Percentiles rank a stretch among this genome's conserved stretches.
Conservation (phyloP, 176 grass and related monocot genomes). For the Carex parvula region DNA sequence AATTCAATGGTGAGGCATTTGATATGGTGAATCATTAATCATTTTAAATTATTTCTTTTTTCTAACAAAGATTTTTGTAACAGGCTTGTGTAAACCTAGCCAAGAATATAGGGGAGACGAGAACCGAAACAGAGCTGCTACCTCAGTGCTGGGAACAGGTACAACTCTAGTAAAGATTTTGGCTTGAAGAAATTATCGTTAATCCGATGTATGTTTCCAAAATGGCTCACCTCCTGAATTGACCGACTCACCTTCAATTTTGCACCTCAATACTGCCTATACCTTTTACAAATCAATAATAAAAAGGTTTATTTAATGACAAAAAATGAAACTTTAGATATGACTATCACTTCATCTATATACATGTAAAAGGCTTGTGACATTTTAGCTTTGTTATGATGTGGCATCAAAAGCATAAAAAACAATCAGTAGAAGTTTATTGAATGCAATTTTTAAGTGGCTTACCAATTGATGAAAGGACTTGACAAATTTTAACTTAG, state of each 20-base stretch:
- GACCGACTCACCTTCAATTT: background rate
- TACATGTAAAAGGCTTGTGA: background rate
- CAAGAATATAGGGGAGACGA: conserved; percentile 90
- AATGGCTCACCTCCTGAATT: background rate
- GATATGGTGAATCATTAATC: background rate
- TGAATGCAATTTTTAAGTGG: background rate
- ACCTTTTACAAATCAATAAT: background rate
- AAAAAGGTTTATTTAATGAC: background rate
- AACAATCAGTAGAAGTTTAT: background rate
- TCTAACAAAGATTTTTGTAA: conserved; percentile 18
- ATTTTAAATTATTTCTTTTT: conserved; percentile 5
- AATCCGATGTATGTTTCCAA: background rate
- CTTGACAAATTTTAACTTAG: background rate
- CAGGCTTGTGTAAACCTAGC: conserved; percentile 88
- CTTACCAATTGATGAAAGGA: background rate
- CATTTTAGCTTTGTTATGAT: background rate
- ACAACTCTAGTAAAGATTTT: conserved; percentile 10
- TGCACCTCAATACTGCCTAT: background rate
- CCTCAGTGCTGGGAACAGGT: conserved; percentile 99
- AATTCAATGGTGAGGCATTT: background rate
- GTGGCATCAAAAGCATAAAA: background rate
- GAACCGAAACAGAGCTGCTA: conserved; percentile 95
- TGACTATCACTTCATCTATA: background rate
- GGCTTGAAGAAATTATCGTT: background rate
- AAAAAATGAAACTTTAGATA: background rate